These are phyloP conservation scores for Mortierella sp. DNA, from an alignment of 371 early-diverging fungal genomes.

Conservation along the genomic window DNA sequence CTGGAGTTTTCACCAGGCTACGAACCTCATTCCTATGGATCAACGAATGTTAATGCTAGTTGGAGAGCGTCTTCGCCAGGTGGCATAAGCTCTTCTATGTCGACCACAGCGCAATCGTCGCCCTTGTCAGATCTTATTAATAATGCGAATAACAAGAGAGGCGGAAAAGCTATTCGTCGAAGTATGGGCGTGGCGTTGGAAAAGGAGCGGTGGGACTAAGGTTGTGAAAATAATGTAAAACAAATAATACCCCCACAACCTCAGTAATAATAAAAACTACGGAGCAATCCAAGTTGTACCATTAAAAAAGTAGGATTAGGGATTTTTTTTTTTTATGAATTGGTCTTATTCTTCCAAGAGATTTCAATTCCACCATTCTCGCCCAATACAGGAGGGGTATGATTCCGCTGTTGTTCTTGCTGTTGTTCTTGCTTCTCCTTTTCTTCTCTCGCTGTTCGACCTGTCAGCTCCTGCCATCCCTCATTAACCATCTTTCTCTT, in stretches of 20 bases:
- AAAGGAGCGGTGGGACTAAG: conserved; percentile 31
- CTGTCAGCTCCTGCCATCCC: conserved; percentile 57
- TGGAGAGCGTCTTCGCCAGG: conserved; percentile 18
- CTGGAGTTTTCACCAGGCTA: conserved; percentile 15
- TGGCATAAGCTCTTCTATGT: neutral
- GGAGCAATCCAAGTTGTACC: conserved; percentile 9
- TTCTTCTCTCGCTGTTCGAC: conserved; percentile 53
- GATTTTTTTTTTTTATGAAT: neutral
- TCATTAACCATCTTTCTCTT: conserved; percentile 55
- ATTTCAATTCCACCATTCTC: conserved; percentile 54
- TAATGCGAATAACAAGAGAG: neutral
- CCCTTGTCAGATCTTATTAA: neutral
- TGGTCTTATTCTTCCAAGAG: conserved; percentile 40
- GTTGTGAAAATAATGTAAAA: conserved; percentile 1
- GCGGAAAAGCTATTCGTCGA: conserved; percentile 35
- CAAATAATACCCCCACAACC: neutral
- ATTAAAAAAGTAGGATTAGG: no score
- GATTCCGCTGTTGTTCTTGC: neutral
- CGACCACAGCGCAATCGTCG: neutral
- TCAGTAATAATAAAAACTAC: neutral
- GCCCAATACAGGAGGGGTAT: conserved; percentile 19
- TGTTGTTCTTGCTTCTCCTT: conserved; percentile 25
- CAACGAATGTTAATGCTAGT: neutral
- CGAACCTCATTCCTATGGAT: conserved; percentile 2
- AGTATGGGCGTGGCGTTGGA: conserved; percentile 34